Conservation (phyloP, 345 rosid species). For the Nephelium lappaceum region DNA sequence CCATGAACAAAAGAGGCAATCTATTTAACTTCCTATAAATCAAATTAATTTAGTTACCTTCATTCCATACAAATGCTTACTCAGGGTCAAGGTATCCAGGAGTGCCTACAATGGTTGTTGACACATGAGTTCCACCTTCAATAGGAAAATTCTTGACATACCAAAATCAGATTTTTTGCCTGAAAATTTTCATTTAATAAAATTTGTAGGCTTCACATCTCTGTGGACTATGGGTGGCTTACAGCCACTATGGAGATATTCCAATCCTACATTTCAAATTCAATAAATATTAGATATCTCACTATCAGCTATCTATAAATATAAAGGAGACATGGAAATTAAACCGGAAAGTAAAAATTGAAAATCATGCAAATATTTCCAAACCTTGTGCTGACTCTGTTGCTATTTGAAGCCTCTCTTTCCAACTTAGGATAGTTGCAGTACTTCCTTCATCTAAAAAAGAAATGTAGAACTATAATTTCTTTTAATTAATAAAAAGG, state of each 20-base stretch:
- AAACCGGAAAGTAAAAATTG: too few species aligned
- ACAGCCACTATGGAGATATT: constrained; percentile 60
- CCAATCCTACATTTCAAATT: constrained; percentile 42
- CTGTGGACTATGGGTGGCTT: constrained; percentile 63
- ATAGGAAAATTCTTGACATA: constrained; percentile 27
- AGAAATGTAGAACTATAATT: too few species aligned
- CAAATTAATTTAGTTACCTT: too few species aligned
- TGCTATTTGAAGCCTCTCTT: constrained; percentile 46
- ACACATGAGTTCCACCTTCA: constrained; percentile 37
- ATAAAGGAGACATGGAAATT: not conserved
- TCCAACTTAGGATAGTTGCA: constrained; percentile 38
- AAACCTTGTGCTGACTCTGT: constrained; percentile 58
- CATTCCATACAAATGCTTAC: constrained; percentile 27
- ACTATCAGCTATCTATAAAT: not conserved
- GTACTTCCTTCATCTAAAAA: not conserved
- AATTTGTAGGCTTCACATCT: constrained; percentile 53
- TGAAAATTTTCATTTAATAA: constrained; percentile 41
- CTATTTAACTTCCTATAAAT: too few species aligned
- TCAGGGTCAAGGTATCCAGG: constrained; percentile 52
- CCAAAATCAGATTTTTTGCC: constrained; percentile 43
- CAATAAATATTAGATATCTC: not conserved
- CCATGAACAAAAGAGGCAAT: not conserved
- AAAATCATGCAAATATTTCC: too few species aligned
- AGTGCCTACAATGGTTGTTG: constrained; percentile 52
- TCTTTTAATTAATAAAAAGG: too few species aligned